Conservation (phyloP, 805 yeast genomes). For the Myxozyma geophila region DNA sequence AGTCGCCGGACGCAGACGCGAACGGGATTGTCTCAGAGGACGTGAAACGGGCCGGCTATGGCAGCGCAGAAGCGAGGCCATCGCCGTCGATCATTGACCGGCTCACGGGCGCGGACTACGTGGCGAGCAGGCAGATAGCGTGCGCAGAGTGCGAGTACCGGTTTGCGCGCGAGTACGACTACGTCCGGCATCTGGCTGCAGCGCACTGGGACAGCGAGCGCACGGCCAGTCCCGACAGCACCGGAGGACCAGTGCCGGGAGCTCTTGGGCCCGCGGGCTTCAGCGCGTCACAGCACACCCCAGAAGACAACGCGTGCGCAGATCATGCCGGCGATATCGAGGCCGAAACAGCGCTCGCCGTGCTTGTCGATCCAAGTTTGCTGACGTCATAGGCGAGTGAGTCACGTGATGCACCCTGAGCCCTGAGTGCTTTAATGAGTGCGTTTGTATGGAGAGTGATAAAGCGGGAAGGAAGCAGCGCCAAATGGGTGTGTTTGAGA, state of each 20-base stretch:
- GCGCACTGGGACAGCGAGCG: background rate
- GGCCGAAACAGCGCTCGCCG: background rate
- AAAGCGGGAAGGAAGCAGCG: no score
- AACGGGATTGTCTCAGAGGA: no score
- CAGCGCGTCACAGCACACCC: background rate
- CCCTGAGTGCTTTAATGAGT: background rate
- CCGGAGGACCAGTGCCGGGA: background rate
- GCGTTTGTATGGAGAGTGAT: no score
- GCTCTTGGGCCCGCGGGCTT: background rate
- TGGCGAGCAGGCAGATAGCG: conserved; percentile 40
- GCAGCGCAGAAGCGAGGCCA: background rate
- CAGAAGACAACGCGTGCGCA: background rate
- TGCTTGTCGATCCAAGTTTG: conserved; percentile 14
- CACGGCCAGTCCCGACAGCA: background rate
- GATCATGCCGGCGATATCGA: background rate
- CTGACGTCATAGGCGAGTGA: conserved; percentile 3
- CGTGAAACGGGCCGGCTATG: background rate
- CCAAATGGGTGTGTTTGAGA: no score
- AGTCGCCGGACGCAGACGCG: background rate
- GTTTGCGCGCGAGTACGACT: conserved; percentile 48
- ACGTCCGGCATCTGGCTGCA: conserved; percentile 44
- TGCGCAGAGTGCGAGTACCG: conserved; percentile 47
- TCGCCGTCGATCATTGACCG: conserved; percentile 39
- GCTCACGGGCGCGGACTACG: conserved; percentile 47
- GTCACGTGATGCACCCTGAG: conserved; percentile 1